phyloP scores from a whole-genome alignment of 2,329 filamentous ascomycete species.

The Fusarium anthophilum region DNA sequence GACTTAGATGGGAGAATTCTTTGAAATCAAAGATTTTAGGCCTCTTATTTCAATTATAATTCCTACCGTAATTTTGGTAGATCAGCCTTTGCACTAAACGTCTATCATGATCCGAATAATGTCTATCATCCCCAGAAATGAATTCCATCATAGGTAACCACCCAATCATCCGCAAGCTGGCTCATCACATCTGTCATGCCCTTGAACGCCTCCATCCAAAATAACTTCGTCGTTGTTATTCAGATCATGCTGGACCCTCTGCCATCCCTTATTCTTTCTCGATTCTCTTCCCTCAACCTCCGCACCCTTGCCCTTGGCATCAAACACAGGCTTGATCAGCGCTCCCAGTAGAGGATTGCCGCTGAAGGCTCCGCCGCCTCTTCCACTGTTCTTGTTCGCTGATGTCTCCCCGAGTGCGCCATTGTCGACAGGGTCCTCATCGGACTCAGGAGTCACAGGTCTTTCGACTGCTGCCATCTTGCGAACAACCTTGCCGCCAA shows the following conservation, averaged over 20 bases:
- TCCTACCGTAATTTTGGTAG: not conserved
- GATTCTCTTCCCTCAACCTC: constrained; percentile 53
- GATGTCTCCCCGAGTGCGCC: constrained; percentile 47
- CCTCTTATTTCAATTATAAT: not conserved
- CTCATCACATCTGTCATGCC: constrained; percentile 51
- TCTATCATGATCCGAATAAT: not conserved
- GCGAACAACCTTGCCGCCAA: constrained; percentile 78
- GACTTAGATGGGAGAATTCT: not conserved
- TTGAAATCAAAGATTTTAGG: not conserved
- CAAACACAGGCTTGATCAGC: constrained; percentile 71
- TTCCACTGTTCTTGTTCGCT: constrained; percentile 45
- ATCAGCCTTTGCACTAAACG: not conserved
- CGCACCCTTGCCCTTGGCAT: constrained; percentile 61
- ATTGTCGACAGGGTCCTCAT: constrained; percentile 49
- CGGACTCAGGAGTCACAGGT: constrained; percentile 61
- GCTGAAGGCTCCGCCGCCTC: constrained; percentile 69
- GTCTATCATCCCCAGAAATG: not conserved
- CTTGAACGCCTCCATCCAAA: constrained; percentile 64
- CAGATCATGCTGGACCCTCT: constrained; percentile 68
- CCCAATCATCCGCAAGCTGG: constrained; percentile 49
- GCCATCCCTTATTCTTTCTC: constrained; percentile 60
- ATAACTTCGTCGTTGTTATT: constrained; percentile 68
- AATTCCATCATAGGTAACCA: not conserved
- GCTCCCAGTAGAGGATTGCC: constrained; percentile 73
- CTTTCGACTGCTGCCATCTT: constrained; percentile 73